A percentile compares a stretch with the other conserved stretches of the same genome.
Evolutionary conservation across 305 asterid species (phyloP).

Genomic region (Fraxinus sp.): DNA sequence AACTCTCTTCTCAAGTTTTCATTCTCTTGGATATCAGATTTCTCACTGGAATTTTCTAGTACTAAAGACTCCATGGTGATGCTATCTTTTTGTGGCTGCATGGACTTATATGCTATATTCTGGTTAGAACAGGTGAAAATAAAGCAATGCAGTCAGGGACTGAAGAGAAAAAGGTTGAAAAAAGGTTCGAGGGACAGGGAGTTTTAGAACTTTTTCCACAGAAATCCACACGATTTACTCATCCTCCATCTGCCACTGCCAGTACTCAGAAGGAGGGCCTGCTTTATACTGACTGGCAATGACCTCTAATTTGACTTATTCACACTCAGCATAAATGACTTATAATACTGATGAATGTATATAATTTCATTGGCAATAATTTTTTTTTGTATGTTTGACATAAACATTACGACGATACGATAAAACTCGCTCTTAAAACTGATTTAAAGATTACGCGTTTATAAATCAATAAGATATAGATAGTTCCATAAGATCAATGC

Average conservation of each 20-base stretch:
- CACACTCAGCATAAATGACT: slow-evolving; percentile 27
- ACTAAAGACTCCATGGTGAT: slow-evolving; percentile 15
- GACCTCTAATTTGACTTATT: slow-evolving; percentile 42
- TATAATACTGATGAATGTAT: neutral
- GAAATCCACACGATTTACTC: slow-evolving; percentile 22
- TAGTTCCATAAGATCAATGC: neutral
- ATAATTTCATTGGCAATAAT: neutral
- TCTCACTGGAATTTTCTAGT: slow-evolving; percentile 6
- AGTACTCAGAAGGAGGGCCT: slow-evolving; percentile 30
- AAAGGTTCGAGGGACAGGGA: neutral
- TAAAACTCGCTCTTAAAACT: neutral
- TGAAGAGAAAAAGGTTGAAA: neutral
- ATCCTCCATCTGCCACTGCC: slow-evolving; percentile 2
- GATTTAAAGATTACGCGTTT: neutral
- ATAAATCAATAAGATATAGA: neutral
- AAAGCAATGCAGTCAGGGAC: slow-evolving; percentile 10
- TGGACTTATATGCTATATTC: slow-evolving; percentile 4
- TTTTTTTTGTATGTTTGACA: neutral
- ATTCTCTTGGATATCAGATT: slow-evolving; percentile 30
- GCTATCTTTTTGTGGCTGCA: slow-evolving; percentile 6
- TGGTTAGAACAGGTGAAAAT: neutral
- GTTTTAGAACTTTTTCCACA: slow-evolving; percentile 1
- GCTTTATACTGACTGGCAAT: slow-evolving; percentile 20
- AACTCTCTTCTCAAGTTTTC: neutral
- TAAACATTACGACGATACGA: neutral